A percentile compares a stretch with the other conserved stretches of the same genome.
These are phyloP conservation scores for Talaromyces albobiverticillius DNA, from an alignment of 2,329 filamentous ascomycete genomes.

Conservation along the genomic window DNA sequence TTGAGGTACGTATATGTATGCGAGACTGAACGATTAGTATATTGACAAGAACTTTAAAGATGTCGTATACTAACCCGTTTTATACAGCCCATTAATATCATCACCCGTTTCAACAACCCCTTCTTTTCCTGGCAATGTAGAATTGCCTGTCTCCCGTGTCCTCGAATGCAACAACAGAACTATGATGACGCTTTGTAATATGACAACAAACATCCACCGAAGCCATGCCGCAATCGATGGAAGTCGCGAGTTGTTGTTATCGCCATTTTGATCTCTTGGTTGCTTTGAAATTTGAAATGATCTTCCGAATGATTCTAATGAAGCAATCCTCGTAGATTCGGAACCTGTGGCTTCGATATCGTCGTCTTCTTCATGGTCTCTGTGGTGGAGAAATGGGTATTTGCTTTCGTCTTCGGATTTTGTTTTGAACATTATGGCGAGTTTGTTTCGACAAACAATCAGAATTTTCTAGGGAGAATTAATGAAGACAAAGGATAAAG, in stretches of 20 bases:
- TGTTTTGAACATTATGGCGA: neutral
- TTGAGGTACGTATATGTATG: slow-evolving; percentile 12
- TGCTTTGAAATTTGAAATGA: neutral
- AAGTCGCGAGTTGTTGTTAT: neutral
- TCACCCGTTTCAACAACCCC: slow-evolving; percentile 5
- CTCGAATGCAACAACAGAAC: neutral
- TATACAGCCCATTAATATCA: slow-evolving; percentile 10
- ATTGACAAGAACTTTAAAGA: neutral
- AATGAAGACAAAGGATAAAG: neutral
- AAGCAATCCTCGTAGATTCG: neutral
- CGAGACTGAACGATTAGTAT: neutral
- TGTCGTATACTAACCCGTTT: neutral
- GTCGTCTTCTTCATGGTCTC: neutral
- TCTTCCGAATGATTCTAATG: slow-evolving; percentile 5
- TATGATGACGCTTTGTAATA: slow-evolving; percentile 1
- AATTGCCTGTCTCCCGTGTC: neutral
- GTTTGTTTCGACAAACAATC: neutral
- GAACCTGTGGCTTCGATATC: slow-evolving; percentile 2
- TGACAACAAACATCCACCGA: slow-evolving; percentile 1
- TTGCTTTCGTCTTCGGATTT: neutral
- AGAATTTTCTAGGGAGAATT: neutral
- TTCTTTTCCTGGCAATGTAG: neutral
- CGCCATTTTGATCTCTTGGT: neutral
- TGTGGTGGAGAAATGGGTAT: neutral
- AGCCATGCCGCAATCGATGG: neutral